Evolutionary conservation across 345 rosid genomes (phyloP), one percentile per base, ranked within the genome.

Genomic region (Mangifera indica): DNA sequence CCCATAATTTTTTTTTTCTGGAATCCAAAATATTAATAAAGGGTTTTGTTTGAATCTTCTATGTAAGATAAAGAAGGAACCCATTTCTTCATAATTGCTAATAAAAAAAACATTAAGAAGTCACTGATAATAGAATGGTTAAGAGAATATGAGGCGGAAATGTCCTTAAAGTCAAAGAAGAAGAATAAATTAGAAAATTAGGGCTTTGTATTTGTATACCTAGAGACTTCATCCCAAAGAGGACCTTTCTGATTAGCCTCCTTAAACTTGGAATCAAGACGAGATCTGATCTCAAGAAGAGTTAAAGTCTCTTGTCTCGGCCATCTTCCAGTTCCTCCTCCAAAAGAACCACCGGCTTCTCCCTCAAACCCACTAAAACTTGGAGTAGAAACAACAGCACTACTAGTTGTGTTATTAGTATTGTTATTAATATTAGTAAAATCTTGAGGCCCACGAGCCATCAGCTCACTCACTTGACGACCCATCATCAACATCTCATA

Each of bases 211-310:
- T 48, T 13, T 25, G 56, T 26, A 78, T 87, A 94, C 98, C 98
- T 94, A 66, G 98, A 92, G 76, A 94, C 93, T 78, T 94, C 95
- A 58, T 92, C 97, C 98, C 98, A 94, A 10, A 94, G 77, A 26
- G 98, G 98, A 73, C 97, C 97, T 69, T 91, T 93, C 66, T 93
- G 98, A 74, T 93, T 93, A 72, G 98, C 97, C 70, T 94, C 97
- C 74, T 92, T 90, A 78, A 94, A 94, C 85, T 87, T 89, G 68
- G 89, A 82, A 84, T 92, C 95, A 75, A 94, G 97, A 72, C 91
- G 88, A 76, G 98, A 94, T 92, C 98, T 90, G 92, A 94, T 90
- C 80, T 94, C 97, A 67, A 94, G 90, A 73, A 94, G 91, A 15
- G 97, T 92, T 62, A 92, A 88, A 68, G 98, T 94, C 87, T 94